Evolutionary conservation across 2,329 filamentous ascomycete genomes (phyloP), one percentile per base, ranked within the genome.

Genomic region (Fusarium hostae): DNA sequence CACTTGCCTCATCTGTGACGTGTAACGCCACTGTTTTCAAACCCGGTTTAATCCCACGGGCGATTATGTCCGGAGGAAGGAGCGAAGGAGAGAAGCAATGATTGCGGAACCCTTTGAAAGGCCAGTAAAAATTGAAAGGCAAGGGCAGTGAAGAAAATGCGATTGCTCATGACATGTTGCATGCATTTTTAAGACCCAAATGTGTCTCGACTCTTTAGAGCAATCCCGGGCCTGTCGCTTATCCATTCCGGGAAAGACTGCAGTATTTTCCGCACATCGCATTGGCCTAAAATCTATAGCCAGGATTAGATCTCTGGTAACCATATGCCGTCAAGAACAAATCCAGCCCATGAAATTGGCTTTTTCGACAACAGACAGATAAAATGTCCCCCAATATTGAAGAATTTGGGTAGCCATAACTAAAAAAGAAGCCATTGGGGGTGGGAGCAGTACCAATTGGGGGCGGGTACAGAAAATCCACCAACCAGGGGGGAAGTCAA

Each of bases 401-500:
- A 71, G 61, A 71, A 68, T 61, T 68, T 52, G 56, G 63, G 47
- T 32, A 51, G 44, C n/a, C 30, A 57, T 40, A 62, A 34, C 32
- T 39, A 34, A 45, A 47, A 51, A 22, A 12, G 30, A 66, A 67
- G 62, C 35, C 34, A 57, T 76, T 75, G 74, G 72, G 74, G 69
- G 72, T 64, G 35, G 37, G 35, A 45, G 48, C 43, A 68, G 43
- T 63, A 56, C 28, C 24, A 26, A 43, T 75, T 75, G 73, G 74
- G 73, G 73, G 73, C 59, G 61, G 68, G 60, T 70, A 72, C 58
- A 75, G 62, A 75, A 70, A 68, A 61, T 75, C 71, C 74, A 75
- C 69, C 73, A 72, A 74, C 67, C 59, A 71, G 41, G 54, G 60
- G 35, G 40, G 51, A 34, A 57, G 58, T 63, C 65, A 22, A 56